Evolutionary conservation across 164 flowering plant genomes (phyloP).

Genomic region (Vitis rotundifolia): DNA sequence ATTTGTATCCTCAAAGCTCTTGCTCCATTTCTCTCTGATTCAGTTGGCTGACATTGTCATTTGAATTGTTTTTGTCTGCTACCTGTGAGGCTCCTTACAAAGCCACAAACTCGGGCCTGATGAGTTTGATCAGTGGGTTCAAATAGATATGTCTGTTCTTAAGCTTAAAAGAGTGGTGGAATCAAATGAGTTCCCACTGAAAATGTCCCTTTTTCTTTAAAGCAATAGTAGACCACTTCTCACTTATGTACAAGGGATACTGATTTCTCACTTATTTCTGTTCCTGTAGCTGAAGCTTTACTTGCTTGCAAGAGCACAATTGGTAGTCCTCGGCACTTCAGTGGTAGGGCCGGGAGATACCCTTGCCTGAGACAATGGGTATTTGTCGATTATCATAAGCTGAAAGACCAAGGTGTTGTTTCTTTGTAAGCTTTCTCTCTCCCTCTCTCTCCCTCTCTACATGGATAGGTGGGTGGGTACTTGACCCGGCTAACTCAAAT

Average conservation of each 20-base stretch:
- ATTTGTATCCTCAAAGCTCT: not conserved
- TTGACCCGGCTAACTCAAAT: too few species aligned
- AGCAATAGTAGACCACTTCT: not conserved
- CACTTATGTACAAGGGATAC: not conserved
- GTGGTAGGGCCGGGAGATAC: conserved; percentile 16
- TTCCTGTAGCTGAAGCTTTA: conserved; percentile 32
- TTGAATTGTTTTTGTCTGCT: not conserved
- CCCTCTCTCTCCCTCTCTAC: conserved; percentile 2
- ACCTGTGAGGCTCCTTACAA: not conserved
- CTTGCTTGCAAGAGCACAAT: conserved; percentile 19
- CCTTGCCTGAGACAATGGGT: conserved; percentile 20
- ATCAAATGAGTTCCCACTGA: too few species aligned
- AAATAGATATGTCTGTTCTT: not conserved
- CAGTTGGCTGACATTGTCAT: not conserved
- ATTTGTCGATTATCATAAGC: conserved; percentile 11
- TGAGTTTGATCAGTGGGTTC: not conserved
- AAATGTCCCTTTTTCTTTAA: not conserved
- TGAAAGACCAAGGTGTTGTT: conserved; percentile 18
- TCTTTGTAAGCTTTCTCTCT: conserved; percentile 28
- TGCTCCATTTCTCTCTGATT: not conserved
- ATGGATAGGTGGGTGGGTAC: not conserved
- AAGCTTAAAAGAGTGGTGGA: not conserved
- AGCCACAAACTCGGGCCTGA: not conserved
- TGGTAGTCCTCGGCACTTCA: conserved; percentile 15
- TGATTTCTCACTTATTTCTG: not conserved